Percentiles rank a stretch among this genome's conserved stretches.
Evolutionary conservation across 306 rosid species (phyloP).

Genomic region (Arachis stenosperma): DNA sequence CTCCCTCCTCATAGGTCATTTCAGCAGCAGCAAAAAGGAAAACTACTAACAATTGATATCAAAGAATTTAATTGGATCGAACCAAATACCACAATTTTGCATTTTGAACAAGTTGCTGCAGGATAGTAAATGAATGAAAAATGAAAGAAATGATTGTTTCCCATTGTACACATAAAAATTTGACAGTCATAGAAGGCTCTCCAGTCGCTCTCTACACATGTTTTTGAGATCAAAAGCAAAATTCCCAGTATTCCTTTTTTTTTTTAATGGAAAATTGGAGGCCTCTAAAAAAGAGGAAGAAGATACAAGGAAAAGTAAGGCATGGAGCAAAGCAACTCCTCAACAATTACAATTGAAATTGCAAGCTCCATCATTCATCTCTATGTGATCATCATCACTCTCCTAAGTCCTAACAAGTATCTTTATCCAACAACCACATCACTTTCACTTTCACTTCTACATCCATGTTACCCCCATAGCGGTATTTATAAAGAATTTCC

Average conservation of each 20-base stretch:
- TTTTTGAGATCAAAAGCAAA: constrained; percentile 53
- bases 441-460: constrained; percentile 25
- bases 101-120: constrained; percentile 25
- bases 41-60: neutral
- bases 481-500: constrained; percentile 28
- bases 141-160: constrained; percentile 45
- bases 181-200: constrained; percentile 44
- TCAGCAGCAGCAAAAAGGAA: constrained; percentile 15
- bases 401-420: constrained; percentile 63
- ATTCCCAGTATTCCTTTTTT: constrained; percentile 40
- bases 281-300: constrained; percentile 48
- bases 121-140: constrained; percentile 30
- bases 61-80: constrained; percentile 15
- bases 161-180: constrained; percentile 53
- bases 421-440: constrained; percentile 56
- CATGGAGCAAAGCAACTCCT: constrained; percentile 60
- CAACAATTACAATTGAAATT: constrained; percentile 66
- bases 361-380: constrained; percentile 52
- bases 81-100: neutral
- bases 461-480: constrained; percentile 44
- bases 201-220: constrained; percentile 46
- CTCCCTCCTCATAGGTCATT: constrained; percentile 36
- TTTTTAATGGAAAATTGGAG: constrained; percentile 51
- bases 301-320: constrained; percentile 44
- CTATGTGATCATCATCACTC: constrained; percentile 43